phyloP scores from a whole-genome alignment of 1,284 basidiomycete species.

The Pisolithus thermaeus region DNA sequence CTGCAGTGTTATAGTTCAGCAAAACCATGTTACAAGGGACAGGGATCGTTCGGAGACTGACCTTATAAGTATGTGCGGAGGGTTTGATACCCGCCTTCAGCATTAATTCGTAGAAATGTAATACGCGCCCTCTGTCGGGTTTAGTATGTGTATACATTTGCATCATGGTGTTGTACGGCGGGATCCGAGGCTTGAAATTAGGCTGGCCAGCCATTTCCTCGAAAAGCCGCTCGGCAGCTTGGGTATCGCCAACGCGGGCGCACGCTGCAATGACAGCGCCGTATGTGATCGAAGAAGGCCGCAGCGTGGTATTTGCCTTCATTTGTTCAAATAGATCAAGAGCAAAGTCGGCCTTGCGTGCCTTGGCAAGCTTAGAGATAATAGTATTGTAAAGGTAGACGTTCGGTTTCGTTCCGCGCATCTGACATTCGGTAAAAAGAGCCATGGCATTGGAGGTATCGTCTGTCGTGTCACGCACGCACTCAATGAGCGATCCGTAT shows the following conservation, averaged over 20 bases:
- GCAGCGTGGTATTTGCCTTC: constrained; percentile 57
- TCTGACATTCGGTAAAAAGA: constrained; percentile 77
- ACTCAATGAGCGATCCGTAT: constrained; percentile 85
- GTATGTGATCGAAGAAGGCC: constrained; percentile 87
- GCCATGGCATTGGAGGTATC: constrained; percentile 83
- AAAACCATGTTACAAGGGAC: neutral
- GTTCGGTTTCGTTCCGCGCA: constrained; percentile 68
- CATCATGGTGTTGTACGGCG: constrained; percentile 99
- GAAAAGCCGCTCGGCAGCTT: constrained; percentile 80
- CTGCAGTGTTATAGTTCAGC: constrained; percentile 34
- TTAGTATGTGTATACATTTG: constrained; percentile 91
- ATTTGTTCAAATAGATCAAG: constrained; percentile 83
- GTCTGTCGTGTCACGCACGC: constrained; percentile 89
- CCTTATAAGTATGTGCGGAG: constrained; percentile 90
- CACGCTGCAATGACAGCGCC: constrained; percentile 95
- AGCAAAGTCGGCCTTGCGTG: constrained; percentile 85
- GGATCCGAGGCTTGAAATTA: constrained; percentile 84
- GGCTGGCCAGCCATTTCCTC: constrained; percentile 73
- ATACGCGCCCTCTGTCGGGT: constrained; percentile 73
- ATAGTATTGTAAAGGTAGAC: constrained; percentile 92
- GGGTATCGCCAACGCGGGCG: constrained; percentile 87
- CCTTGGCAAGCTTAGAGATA: constrained; percentile 90
- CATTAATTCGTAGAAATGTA: constrained; percentile 78
- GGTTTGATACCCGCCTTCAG: constrained; percentile 60
- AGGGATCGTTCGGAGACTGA: constrained; percentile 23